phyloP scores from a whole-genome alignment of 2,329 filamentous ascomycete species.

The Aspergillus sp. region DNA sequence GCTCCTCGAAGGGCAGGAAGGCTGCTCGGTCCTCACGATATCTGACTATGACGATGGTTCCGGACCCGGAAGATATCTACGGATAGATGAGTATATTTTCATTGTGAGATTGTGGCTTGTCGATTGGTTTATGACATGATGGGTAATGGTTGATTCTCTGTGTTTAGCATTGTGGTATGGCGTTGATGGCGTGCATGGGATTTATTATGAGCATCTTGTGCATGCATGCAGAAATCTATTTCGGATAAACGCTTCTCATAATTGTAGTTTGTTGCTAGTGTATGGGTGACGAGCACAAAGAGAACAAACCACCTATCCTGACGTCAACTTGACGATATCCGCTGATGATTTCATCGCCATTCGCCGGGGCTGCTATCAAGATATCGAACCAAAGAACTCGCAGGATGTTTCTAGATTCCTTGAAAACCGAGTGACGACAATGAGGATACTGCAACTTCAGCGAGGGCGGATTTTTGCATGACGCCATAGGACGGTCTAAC shows the following conservation, averaged over 20 bases:
- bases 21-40: conserved; percentile 20
- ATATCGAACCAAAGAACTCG: no score
- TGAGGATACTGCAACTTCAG: not conserved
- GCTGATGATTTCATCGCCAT: not conserved
- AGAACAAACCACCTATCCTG: conserved; percentile 1
- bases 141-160: not conserved
- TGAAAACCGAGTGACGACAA: not conserved
- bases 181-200: no score
- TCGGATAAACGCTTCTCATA: no score
- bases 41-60: conserved; percentile 36
- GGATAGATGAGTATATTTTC: conserved; percentile 20
- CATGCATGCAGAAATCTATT: no score
- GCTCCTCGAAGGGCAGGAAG: conserved; percentile 20
- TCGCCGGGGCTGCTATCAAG: not conserved
- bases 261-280: no score
- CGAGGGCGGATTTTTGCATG: not conserved
- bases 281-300: no score
- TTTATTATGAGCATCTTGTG: no score
- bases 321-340: conserved; percentile 16
- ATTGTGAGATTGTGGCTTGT: not conserved
- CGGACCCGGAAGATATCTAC: conserved; percentile 35
- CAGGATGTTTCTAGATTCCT: no score
- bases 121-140: not conserved
- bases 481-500: not conserved
- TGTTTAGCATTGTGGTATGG: not conserved